A percentile compares a stretch with the other conserved stretches of the same genome.
phyloP scores from a whole-genome alignment of 2,329 filamentous ascomycete species.

The Trichoderma koningiopsis region DNA sequence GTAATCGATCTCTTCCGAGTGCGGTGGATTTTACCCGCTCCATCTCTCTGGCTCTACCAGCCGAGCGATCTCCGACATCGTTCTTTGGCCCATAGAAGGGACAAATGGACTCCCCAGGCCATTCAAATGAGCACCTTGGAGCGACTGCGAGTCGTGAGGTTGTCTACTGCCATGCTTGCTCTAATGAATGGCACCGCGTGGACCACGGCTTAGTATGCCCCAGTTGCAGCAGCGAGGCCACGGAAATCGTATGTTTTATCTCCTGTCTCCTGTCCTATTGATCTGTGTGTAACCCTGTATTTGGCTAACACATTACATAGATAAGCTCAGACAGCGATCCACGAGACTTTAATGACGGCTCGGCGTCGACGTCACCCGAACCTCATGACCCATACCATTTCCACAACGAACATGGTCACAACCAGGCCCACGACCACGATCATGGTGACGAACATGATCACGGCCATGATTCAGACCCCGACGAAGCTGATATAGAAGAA shows the following conservation, averaged over 20 bases:
- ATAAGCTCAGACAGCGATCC: constrained; percentile 64
- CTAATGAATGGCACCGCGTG: constrained; percentile 77
- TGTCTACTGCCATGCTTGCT: constrained; percentile 83
- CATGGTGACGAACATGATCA: background rate
- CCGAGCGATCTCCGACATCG: constrained; percentile 1
- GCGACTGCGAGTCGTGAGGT: constrained; percentile 63
- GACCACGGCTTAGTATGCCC: constrained; percentile 72
- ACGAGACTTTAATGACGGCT: constrained; percentile 43
- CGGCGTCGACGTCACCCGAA: constrained; percentile 38
- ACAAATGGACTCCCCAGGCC: constrained; percentile 42
- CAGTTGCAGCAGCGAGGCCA: constrained; percentile 74
- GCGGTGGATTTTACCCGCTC: background rate
- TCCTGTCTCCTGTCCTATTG: background rate
- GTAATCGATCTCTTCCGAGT: background rate
- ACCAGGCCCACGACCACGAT: constrained; percentile 45
- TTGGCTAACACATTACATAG: constrained; percentile 40
- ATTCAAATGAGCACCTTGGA: constrained; percentile 48
- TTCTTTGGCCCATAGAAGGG: constrained; percentile 39
- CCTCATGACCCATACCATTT: constrained; percentile 29
- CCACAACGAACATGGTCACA: constrained; percentile 56
- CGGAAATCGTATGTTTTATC: constrained; percentile 72
- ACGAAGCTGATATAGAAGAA: constrained; percentile 61
- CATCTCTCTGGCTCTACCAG: background rate
- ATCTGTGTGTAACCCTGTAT: background rate
- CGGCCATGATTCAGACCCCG: constrained; percentile 56